phyloP scores from a whole-genome alignment of 108 stramenopile genomes.

The Nitzschia inconspicua region DNA sequence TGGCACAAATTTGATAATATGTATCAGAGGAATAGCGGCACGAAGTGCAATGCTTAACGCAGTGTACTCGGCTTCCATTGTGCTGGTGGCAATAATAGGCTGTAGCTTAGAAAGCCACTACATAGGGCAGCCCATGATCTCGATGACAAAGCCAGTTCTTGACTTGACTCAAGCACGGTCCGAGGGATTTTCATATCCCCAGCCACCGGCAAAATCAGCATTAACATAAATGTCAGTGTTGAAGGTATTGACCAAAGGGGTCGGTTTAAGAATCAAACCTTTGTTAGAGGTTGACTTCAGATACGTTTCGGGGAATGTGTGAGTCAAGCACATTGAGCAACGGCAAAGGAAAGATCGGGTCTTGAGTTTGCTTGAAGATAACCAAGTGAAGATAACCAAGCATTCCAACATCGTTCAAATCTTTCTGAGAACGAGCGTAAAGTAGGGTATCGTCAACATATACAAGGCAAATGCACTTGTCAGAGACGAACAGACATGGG shows the following conservation, averaged over 20 bases:
- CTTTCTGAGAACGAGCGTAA: not conserved
- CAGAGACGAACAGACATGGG: constrained; percentile 48
- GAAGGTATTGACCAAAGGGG: too few species aligned
- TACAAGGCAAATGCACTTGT: constrained; percentile 16
- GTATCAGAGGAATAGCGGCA: constrained; percentile 34
- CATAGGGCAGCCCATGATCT: too few species aligned
- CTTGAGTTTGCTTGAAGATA: too few species aligned
- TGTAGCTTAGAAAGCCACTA: constrained; percentile 49
- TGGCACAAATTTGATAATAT: too few species aligned
- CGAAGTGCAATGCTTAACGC: constrained; percentile 40
- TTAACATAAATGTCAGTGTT: constrained; percentile 38
- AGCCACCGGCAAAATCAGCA: constrained; percentile 47
- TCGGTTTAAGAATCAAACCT: constrained; percentile 25
- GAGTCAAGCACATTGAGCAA: constrained; percentile 44
- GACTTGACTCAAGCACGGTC: constrained; percentile 43
- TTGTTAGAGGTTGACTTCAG: constrained; percentile 27
- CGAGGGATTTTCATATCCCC: constrained; percentile 10
- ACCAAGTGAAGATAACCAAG: constrained; percentile 25
- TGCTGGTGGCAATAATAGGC: constrained; percentile 32
- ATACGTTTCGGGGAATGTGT: constrained; percentile 32
- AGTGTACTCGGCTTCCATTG: constrained; percentile 48
- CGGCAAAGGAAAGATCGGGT: constrained; percentile 24
- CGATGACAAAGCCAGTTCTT: constrained; percentile 43
- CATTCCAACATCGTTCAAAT: constrained; percentile 33
- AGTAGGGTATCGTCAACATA: constrained; percentile 16